A percentile compares a stretch with the other conserved stretches of the same genome.
phyloP scores from a whole-genome alignment of 768 basidiomycete genomes.

The Hemileccinum rubropunctum region DNA sequence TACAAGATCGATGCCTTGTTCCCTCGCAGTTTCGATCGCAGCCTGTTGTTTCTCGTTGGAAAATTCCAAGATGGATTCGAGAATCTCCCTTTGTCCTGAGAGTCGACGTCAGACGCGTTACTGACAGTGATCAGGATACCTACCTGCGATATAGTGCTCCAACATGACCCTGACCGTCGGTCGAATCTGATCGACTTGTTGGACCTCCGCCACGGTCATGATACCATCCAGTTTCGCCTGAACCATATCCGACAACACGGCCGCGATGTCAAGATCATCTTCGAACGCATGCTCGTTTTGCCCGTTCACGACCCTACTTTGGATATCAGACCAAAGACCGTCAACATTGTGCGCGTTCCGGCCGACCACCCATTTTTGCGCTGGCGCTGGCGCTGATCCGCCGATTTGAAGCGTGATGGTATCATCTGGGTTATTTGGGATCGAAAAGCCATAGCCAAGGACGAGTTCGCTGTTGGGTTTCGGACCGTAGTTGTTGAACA shows the following conservation, averaged over 20 bases:
- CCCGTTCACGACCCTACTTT: slow-evolving; percentile 26
- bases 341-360: slow-evolving; percentile 53
- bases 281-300: slow-evolving; percentile 42
- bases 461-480: slow-evolving; percentile 91
- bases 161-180: slow-evolving; percentile 65
- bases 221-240: slow-evolving; percentile 47
- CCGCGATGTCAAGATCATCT: slow-evolving; percentile 66
- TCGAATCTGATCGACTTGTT: slow-evolving; percentile 35
- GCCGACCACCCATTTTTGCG: slow-evolving; percentile 60
- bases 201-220: slow-evolving; percentile 33
- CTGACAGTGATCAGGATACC: slow-evolving; percentile 2
- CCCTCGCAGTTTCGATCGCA: slow-evolving; percentile 47
- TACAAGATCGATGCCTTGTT: slow-evolving; percentile 53
- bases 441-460: slow-evolving; percentile 87
- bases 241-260: slow-evolving; percentile 66
- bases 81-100: slow-evolving; percentile 59
- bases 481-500: slow-evolving; percentile 90
- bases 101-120: background rate
- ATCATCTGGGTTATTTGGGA: slow-evolving; percentile 80
- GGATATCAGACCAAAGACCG: slow-evolving; percentile 59
- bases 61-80: slow-evolving; percentile 51
- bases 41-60: slow-evolving; percentile 44
- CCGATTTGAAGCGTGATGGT: slow-evolving; percentile 79
- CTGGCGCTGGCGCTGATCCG: slow-evolving; percentile 32
- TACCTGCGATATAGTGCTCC: slow-evolving; percentile 64